Base-by-base conservation (phyloP, 179 eudicot genomes). In the Spinacia oleracea region DNA sequence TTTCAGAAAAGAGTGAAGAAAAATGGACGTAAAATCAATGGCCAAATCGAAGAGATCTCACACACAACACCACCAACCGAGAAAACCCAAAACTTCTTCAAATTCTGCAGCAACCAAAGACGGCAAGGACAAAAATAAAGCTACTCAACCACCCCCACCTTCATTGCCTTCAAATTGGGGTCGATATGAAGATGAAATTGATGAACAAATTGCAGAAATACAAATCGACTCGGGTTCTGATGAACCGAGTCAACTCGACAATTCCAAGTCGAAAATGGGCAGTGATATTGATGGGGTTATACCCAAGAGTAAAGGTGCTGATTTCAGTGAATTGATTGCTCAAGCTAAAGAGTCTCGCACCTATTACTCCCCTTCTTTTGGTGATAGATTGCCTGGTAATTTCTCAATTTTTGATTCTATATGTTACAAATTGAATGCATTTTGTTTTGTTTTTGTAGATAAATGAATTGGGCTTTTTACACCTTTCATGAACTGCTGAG, bases 1-100 rank as follows among this genome's bases (percentile, higher is more conserved):
- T 38, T 38, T 38, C 40, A 38, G 40, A 38, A 38, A 38, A 38
- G 40, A 38, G 40, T 38, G 40, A 48, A 48, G 53, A 55, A 78
- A 55, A 73, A 92, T 92, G 98, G 98, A 94, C 82, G 68, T 85
- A 6, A 92, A 94, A 82, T 80, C 98, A 73, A 83, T 92, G 88
- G 96, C 98, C 48, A 94, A 89, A 87, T 94, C 98, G 55, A 94
- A 94, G 86, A 87, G 97, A 87, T 92, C 97, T 53, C 98, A 92
- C 83, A 86, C 96, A 18, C 84, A 79, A 23, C 88, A 83, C 64
- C 77, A 81, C 76, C 93, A 92, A 73, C 94, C 83, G 69, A 89
- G 80, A 74, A 92, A 91, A 83, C 90, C 83, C 50, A 20, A 85
- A 84, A 76, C 84, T 50, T 60, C 88, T 1, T 48, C 23, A 48